Conservation (phyloP, 495 filamentous ascomycete species). For the Rostrohypoxylon terebratum region DNA sequence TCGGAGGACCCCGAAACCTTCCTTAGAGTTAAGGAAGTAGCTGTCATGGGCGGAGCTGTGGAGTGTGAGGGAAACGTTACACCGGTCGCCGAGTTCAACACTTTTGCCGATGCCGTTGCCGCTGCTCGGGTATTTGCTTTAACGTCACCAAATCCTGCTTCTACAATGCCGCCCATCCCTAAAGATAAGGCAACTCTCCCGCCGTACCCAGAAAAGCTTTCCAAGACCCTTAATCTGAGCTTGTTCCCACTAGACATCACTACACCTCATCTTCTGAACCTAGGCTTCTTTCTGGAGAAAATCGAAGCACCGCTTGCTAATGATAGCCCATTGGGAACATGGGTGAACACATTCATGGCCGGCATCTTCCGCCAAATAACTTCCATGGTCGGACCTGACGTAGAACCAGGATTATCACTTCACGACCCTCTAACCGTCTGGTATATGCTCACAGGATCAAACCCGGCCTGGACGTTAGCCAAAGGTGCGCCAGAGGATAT, state of each 20-base stretch:
- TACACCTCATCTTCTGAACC: constrained; percentile 73
- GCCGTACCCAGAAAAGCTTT: constrained; percentile 75
- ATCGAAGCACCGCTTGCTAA: constrained; percentile 60
- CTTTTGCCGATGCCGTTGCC: constrained; percentile 82
- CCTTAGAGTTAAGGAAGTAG: constrained; percentile 86
- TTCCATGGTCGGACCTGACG: constrained; percentile 66
- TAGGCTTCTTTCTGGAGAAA: constrained; percentile 67
- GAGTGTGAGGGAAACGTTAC: constrained; percentile 82
- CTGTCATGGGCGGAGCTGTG: constrained; percentile 97
- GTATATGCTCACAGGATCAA: constrained; percentile 76
- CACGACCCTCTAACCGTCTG: constrained; percentile 92
- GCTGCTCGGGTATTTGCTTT: constrained; percentile 90
- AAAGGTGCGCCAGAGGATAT: constrained; percentile 73
- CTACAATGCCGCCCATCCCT: constrained; percentile 72
- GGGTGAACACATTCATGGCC: constrained; percentile 80
- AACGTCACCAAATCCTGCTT: constrained; percentile 78
- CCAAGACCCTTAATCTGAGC: constrained; percentile 74
- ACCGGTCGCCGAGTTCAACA: constrained; percentile 86
- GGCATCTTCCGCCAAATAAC: constrained; percentile 82
- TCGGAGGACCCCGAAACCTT: constrained; percentile 87
- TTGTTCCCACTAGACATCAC: constrained; percentile 94
- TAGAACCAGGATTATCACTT: constrained; percentile 71
- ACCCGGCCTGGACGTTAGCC: constrained; percentile 62
- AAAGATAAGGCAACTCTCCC: constrained; percentile 60
- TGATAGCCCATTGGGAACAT: constrained; percentile 83